Percentiles rank a stretch among this genome's conserved stretches.
These are phyloP conservation scores for Amanita subjunquillea DNA, from an alignment of 768 basidiomycete genomes.

Conservation along the genomic window DNA sequence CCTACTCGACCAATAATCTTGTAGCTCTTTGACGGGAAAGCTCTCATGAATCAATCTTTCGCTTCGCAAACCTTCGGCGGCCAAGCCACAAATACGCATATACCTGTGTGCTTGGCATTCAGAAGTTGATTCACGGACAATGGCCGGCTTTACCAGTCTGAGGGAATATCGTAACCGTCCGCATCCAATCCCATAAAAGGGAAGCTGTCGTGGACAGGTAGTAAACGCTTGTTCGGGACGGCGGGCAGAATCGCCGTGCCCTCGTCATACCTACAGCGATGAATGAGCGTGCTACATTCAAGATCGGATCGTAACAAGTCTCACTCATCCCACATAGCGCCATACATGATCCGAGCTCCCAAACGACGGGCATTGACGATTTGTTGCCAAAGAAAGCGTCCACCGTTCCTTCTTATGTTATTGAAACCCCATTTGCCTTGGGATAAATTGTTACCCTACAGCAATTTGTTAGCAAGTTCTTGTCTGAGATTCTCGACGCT, in stretches of 20 bases:
- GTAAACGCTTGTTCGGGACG: conserved; percentile 41
- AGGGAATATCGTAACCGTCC: conserved; percentile 67
- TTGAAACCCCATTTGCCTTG: conserved; percentile 67
- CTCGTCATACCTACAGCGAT: conserved; percentile 58
- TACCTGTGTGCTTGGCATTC: conserved; percentile 32
- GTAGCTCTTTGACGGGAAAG: conserved; percentile 60
- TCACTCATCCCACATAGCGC: conserved; percentile 86
- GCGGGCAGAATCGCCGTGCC: conserved; percentile 78
- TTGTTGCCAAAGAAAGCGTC: conserved; percentile 73
- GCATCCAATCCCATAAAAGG: conserved; percentile 66
- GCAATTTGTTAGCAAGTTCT: conserved; percentile 2
- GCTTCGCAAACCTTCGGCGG: conserved; percentile 54
- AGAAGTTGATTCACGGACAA: conserved; percentile 7
- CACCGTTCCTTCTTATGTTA: conserved; percentile 60
- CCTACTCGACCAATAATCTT: conserved; percentile 63
- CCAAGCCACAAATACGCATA: conserved; percentile 70
- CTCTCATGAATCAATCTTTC: conserved; percentile 54
- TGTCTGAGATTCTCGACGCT: conserved; percentile 19
- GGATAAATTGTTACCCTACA: conserved; percentile 61
- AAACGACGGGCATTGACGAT: conserved; percentile 55
- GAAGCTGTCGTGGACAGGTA: conserved; percentile 51
- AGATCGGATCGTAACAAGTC: conserved; percentile 10
- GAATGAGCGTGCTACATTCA: conserved; percentile 2
- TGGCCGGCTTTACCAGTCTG: conserved; percentile 58
- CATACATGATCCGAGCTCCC: conserved; percentile 60